phyloP scores from a whole-genome alignment of 257 asterid genomes.

The Echites panduratus region DNA sequence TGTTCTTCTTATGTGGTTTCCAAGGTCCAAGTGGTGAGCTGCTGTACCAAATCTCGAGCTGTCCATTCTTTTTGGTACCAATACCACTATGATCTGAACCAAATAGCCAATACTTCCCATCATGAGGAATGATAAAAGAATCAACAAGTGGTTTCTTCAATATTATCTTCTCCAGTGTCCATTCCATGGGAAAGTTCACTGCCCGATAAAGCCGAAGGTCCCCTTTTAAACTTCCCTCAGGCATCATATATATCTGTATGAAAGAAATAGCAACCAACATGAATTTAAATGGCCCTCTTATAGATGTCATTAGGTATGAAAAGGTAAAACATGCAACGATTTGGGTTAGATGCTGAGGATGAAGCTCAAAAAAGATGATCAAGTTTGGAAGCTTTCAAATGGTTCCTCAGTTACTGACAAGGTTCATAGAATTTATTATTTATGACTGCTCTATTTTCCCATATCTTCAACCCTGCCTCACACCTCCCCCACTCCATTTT shows the following conservation, averaged over 20 bases:
- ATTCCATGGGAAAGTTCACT: conserved; percentile 65
- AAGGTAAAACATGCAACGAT: not conserved
- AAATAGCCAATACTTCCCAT: conserved; percentile 80
- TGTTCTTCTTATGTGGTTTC: conserved; percentile 79
- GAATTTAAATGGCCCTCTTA: not conserved
- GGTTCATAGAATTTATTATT: not conserved
- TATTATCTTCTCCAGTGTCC: conserved; percentile 60
- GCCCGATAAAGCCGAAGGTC: conserved; percentile 94
- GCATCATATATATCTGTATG: conserved; percentile 87
- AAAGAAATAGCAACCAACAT: not conserved
- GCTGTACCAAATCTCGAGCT: conserved; percentile 86
- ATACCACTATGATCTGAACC: conserved; percentile 89
- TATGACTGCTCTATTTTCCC: not conserved
- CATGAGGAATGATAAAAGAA: conserved; percentile 59
- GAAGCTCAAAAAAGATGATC: not conserved
- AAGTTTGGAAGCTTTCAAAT: not conserved
- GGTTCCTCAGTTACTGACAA: not conserved
- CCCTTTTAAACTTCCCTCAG: conserved; percentile 83
- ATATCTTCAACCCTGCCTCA: not conserved
- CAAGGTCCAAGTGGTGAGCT: conserved; percentile 87
- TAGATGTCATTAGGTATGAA: not conserved
- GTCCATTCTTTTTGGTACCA: conserved; percentile 70
- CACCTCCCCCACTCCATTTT: not conserved
- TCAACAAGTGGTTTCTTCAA: conserved; percentile 75
- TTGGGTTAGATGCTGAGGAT: not conserved